A percentile compares a stretch with the other conserved stretches of the same genome.
Conservation (phyloP, 163 green algal species). For the Scenedesmus sp. region DNA sequence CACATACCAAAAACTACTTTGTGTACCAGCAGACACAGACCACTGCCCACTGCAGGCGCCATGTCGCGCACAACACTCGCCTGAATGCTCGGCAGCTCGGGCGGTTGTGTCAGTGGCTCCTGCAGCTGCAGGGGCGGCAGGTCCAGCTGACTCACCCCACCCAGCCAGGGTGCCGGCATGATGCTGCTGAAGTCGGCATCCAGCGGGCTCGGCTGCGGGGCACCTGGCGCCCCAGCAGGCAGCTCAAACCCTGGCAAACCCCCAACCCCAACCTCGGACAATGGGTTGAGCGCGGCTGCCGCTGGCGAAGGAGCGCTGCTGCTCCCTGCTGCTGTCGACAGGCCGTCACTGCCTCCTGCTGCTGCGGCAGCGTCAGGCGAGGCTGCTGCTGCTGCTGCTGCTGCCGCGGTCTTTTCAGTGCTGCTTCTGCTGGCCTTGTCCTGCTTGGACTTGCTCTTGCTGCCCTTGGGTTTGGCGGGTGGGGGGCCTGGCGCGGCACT, state of each 20-base stretch:
- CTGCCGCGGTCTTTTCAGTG: not conserved
- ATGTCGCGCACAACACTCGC: not conserved
- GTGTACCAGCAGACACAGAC: no score
- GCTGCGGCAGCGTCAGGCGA: slow-evolving; percentile 3
- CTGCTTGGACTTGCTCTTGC: slow-evolving; percentile 40
- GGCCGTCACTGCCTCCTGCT: slow-evolving; percentile 9
- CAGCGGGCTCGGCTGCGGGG: slow-evolving; percentile 53
- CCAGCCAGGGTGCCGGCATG: slow-evolving; percentile 19
- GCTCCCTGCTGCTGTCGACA: not conserved
- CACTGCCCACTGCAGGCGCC: not conserved
- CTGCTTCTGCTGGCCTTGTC: slow-evolving; percentile 45
- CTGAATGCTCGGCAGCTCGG: slow-evolving; percentile 22
- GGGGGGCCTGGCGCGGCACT: not conserved
- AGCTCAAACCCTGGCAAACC: slow-evolving; percentile 1
- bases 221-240: slow-evolving; percentile 34
- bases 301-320: not conserved
- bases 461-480: not conserved
- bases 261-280: not conserved
- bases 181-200: slow-evolving; percentile 50
- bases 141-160: slow-evolving; percentile 30
- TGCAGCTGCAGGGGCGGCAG: slow-evolving; percentile 30
- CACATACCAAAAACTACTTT: no score
- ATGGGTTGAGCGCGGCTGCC: not conserved
- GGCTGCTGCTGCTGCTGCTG: slow-evolving; percentile 48
- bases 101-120: not conserved